Base-by-base conservation (phyloP, 208 protist genomes). In the Angomonas deanei region DNA sequence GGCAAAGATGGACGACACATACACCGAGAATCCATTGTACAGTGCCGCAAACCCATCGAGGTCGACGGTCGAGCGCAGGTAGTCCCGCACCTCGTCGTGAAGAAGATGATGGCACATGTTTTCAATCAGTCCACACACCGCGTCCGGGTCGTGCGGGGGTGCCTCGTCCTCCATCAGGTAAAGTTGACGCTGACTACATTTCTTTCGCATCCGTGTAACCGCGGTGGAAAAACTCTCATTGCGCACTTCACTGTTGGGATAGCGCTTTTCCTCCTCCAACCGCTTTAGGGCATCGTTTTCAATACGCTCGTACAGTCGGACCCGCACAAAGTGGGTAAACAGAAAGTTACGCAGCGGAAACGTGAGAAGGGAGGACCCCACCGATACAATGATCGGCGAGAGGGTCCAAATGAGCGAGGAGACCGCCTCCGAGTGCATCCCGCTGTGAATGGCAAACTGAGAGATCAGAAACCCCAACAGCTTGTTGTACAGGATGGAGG, bases 261-360 rank as follows among this genome's bases (percentile, higher is more conserved):
- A 64, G 27, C 69, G 46, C 23, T 47, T 50, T 34, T 48, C 68
- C 28, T 61, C 58, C 48, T 70, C 73, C 23, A 33, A 38, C 11
- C 0, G 19, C 3, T 23, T 30, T 32, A 17, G 32, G 49, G 21
- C 57, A 19, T 55, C 64, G 32, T 47, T 63, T n/a, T 34, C 62
- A 32, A 57, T 24, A 17, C 73, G 73, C 64, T 79, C 68, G 65
- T 74, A 70, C 50, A 65, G 68, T 19, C 61, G 67, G 23, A 75
- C 28, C 10, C 74, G 63, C 54, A 72, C 39, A 42, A 80, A 80
- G 61, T 80, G 74, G 24, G 56, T 58, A n/a, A 75, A 56, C 13
- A 61, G 54, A 33, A 68, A 75, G 30, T 48, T 68, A 6, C 63
- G 62, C 17, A 75, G 24, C 13, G 68, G 68, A 27, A 74, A 74